Base-by-base conservation (phyloP, 495 filamentous ascomycete genomes). In the Penicillium herquei region DNA sequence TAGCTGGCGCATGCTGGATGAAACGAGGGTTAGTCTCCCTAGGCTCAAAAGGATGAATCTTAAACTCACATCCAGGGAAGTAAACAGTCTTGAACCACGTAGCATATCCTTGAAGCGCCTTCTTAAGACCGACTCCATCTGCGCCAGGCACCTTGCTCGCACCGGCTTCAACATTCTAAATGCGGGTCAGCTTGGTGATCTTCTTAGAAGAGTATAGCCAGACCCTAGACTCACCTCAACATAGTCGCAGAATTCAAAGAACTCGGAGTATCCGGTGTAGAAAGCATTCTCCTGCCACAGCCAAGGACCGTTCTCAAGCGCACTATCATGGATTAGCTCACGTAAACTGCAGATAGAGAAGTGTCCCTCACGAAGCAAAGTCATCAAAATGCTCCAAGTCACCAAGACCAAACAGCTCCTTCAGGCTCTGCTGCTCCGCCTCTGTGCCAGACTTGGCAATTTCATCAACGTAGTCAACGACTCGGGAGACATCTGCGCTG, bases 381-480 rank as follows among this genome's bases (percentile, higher is more conserved):
- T 89, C 86, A 49, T 78, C 82, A 34, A 78, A 74, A 63, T 84
- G 74, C 37, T 78, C 65, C 0, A 89, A 50, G 43, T 71, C 73
- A 8, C 70, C 71, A 1, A 88, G 70, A 39, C 74, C 70, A 64
- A 89, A 89, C 70, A 76, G 77, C 6, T 70, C 64, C 68, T 88
- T 87, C 16, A 88, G 68, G 1, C 69, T 67, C 33, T 70, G 42
- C 56, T 83, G 77, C 55, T 82, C 66, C 31, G 59, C 63, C 5
- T 61, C 54, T 5, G 62, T 73, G n/a, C 81, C 81, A 26, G 64
- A 51, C 13, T 56, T 56, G 31, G 82, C 66, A 3, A 81, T 54
- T 1, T 54, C 41, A 52, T 89, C 86, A 40, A 87, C 69, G 53
- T 86, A 73, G 21, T 83, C 70, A 39, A 87, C 71, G 11, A 87